Base-by-base conservation (phyloP, 1,284 basidiomycete genomes). In the Cerrena zonata region DNA sequence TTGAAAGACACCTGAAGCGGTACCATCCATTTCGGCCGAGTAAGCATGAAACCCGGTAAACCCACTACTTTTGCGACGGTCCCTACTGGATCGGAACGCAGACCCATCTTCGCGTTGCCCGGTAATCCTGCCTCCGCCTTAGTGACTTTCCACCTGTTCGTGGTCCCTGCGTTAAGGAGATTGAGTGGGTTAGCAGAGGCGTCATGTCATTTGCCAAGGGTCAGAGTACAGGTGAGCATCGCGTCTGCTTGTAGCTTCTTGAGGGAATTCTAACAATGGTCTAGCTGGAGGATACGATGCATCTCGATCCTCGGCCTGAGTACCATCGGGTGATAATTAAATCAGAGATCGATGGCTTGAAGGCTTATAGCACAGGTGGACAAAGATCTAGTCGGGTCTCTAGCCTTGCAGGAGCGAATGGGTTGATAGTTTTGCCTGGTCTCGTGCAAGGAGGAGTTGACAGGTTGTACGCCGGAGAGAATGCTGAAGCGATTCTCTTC, bases 101-200 rank as follows among this genome's bases (percentile, higher is more conserved):
- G 61, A 56, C 79, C 84, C 3, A 61, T 92, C 3, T 94, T 94
- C 61, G 90, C 89, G 0, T 75, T 94, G 1, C 91, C 91, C 0
- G 92, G 91, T 1, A 94, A 94, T 63, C 92, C 92, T 0, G 91
- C 92, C 0, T 86, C 83, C 4, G 92, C 91, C 7, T 73, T 94
- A n/a, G 91, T 94, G 2, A 91, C 84, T 13, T 93, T 93, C 67
- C 79, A 91, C 62, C 64, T 94, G 4, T 93, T 94, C 61, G 91
- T 92, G 7, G 65, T 93, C 0, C 91, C 91, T 2, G 86, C 87
- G 4, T 67, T 94, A 48, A 72, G 91, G 53, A 78, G 72, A 56
- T 65, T 94, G 49, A 86, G 84, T 5, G 89, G 89, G 0, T 88
- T 80, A 76, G 73, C 75, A 0, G 63, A 69, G 18, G 69, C 69